Base-by-base conservation (phyloP, 2,329 filamentous ascomycete genomes). In the Sporothrix schenckii region DNA sequence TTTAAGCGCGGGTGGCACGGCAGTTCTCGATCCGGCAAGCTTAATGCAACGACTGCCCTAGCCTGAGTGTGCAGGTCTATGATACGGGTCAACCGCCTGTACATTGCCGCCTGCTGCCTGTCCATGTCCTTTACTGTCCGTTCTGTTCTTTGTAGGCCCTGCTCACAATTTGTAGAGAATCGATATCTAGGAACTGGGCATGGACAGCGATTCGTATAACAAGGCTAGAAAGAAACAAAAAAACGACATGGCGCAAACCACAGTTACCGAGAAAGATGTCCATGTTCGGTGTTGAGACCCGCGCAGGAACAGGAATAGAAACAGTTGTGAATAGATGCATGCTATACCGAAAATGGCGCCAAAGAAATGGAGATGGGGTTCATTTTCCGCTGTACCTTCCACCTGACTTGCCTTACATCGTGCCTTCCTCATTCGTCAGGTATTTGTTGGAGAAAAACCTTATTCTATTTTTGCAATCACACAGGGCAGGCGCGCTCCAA, bases 391-490 rank as follows among this genome's bases (percentile, higher is more conserved):
- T 49, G 5, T 44, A 10, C 13, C 5, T 10, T 27, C 4, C n/a
- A 27, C 11, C 5, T 21, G 34, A n/a, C 39, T n/a, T 16, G 39
- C 19, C 39, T 9, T 21, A n/a, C 61, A 66, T 52, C 27, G 47
- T 66, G 24, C 60, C 44, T 66, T 50, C 19, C 11, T 47, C 10
- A 21, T 14, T 21, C 16, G 39, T 39, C 24, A 13, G 5, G 4
- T 4, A 5, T 47, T 47, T 63, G 39, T 27, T 16, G 19, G 24
- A 21, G 30, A 52, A 66, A n/a, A 66, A 66, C 63, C 19, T 21
- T 66, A 66, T 21, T 66, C 63, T 52, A 66, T 66, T 66, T 65
- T 66, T 66, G 47, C 47, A 52, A 53, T 66, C 19, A 52, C 63
- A 66, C 6, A 11, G 50, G 63, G 47, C 47, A 66, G 19, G 61